phyloP scores from a whole-genome alignment of 495 filamentous ascomycete species.

The Podospora comata region DNA sequence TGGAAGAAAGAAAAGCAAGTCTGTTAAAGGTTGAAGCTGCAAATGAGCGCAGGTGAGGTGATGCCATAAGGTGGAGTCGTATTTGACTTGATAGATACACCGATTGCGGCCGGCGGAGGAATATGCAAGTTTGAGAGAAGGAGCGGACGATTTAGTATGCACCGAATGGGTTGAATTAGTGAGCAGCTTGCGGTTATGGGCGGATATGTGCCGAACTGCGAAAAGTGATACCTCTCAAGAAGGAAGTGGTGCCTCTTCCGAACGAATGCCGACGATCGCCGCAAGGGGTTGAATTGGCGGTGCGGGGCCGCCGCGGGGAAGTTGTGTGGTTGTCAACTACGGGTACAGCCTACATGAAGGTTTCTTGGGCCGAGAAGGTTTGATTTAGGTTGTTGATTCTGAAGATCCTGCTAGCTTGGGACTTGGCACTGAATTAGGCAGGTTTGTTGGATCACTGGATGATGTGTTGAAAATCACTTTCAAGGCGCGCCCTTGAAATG shows the following conservation, averaged over 20 bases:
- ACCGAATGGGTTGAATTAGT: background rate
- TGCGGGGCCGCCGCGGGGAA: background rate
- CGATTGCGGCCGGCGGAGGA: background rate
- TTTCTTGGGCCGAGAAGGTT: background rate
- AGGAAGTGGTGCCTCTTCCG: background rate
- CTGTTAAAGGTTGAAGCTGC: background rate
- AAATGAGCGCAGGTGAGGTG: conserved; percentile 12
- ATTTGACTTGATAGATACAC: background rate
- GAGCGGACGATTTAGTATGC: background rate
- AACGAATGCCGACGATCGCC: background rate
- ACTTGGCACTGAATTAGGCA: background rate
- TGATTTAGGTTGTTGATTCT: background rate
- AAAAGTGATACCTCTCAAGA: background rate
- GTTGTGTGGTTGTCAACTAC: no score
- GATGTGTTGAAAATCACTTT: no score
- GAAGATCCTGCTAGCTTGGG: background rate
- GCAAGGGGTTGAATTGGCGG: background rate
- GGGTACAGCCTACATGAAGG: no score
- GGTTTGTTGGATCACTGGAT: no score
- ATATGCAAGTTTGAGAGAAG: background rate
- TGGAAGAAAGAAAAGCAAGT: background rate
- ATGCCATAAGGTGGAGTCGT: background rate
- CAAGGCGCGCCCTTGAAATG: background rate
- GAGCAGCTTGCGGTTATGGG: background rate
- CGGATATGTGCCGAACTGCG: background rate